These are phyloP conservation scores for Simmondsia chinensis DNA, from an alignment of 148 eudicot genomes.

Conservation along the genomic window DNA sequence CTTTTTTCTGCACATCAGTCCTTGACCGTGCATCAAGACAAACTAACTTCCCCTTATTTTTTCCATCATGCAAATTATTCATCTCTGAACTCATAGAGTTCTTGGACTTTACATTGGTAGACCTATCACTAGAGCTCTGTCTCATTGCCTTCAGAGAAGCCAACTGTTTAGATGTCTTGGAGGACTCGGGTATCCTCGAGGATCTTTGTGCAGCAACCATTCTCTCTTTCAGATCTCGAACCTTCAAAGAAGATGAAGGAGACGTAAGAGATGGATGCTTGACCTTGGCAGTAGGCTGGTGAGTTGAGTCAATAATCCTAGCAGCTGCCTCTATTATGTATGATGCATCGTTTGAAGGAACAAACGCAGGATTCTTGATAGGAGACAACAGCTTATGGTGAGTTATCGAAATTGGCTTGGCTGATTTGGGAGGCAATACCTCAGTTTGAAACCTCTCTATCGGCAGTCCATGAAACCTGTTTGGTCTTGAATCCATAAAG, in stretches of 20 bases:
- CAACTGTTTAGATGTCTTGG: conserved; percentile 33
- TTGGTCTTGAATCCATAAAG: conserved; percentile 33
- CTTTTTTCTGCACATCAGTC: conserved; percentile 38
- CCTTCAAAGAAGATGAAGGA: conserved; percentile 60
- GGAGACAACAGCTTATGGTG: conserved; percentile 83
- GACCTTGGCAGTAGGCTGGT: conserved; percentile 29
- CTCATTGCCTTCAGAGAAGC: conserved; percentile 20
- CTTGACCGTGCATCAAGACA: conserved; percentile 36
- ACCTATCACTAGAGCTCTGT: conserved; percentile 33
- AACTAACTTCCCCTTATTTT: conserved; percentile 47
- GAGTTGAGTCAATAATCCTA: conserved; percentile 64
- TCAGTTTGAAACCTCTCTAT: conserved; percentile 86
- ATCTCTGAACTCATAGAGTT: conserved; percentile 31
- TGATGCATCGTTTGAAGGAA: conserved; percentile 63
- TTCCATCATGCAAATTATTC: conserved; percentile 27
- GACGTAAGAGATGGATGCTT: conserved; percentile 42
- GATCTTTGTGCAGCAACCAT: conserved; percentile 47
- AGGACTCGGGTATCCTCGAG: conserved; percentile 30
- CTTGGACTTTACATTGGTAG: conserved; percentile 25
- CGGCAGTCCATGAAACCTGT: conserved; percentile 40
- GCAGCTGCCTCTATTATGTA: conserved; percentile 83
- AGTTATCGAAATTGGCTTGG: conserved; percentile 67
- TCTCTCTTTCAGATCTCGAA: conserved; percentile 57
- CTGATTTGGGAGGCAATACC: conserved; percentile 77
- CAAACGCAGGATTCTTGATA: conserved; percentile 78